phyloP scores from a whole-genome alignment of 2,329 filamentous ascomycete species.

The Neonectria ditissima region DNA sequence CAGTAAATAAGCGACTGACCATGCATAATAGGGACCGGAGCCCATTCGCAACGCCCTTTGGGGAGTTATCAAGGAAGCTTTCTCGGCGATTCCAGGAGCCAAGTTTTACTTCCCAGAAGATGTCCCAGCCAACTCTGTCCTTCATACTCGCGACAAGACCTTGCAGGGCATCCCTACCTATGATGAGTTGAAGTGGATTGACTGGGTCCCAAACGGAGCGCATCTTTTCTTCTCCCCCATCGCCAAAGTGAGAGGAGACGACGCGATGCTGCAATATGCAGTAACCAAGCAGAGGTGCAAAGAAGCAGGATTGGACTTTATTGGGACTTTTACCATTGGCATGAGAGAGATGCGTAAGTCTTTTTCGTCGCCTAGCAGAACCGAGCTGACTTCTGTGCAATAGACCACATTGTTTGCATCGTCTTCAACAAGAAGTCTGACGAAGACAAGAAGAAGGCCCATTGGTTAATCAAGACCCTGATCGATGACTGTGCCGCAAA shows the following conservation, averaged over 20 bases:
- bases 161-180: constrained; percentile 33
- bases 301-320: constrained; percentile 38
- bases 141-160: constrained; percentile 31
- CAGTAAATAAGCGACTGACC: not conserved
- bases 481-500: constrained; percentile 55
- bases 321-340: constrained; percentile 32
- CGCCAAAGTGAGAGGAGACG: constrained; percentile 33
- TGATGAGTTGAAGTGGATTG: constrained; percentile 38
- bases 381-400: not conserved
- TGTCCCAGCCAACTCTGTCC: constrained; percentile 32
- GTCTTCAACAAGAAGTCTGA: constrained; percentile 60
- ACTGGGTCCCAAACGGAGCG: constrained; percentile 37
- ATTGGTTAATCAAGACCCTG: constrained; percentile 49
- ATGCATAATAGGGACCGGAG: constrained; percentile 24
- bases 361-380: too few species aligned
- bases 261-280: constrained; percentile 25
- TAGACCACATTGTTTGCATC: constrained; percentile 60
- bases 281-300: constrained; percentile 27
- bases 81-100: constrained; percentile 33
- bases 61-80: constrained; percentile 31
- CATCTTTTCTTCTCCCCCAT: constrained; percentile 42
- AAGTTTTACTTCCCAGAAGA: constrained; percentile 40
- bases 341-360: constrained; percentile 25
- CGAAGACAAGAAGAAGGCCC: constrained; percentile 50
- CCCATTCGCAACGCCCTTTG: constrained; percentile 34